Evolutionary conservation across 257 asterid species (phyloP).

Genomic region (Solanum pinnatisectum): DNA sequence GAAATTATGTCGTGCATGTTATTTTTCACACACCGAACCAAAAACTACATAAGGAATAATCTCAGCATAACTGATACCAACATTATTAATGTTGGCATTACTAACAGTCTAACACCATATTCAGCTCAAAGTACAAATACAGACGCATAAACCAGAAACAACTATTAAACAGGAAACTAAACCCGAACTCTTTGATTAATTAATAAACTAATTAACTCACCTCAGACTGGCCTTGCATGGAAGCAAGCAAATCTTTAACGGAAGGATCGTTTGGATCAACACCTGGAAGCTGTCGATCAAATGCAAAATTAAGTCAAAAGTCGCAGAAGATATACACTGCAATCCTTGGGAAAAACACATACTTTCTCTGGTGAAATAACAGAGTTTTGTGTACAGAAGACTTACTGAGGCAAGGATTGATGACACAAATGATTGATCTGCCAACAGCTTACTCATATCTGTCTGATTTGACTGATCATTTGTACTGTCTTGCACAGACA

Average conservation of each 20-base stretch:
- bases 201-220: conserved; percentile 30
- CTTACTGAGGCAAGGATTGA: conserved; percentile 82
- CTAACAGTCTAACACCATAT: not conserved
- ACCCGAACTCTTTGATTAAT: not conserved
- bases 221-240: conserved; percentile 88
- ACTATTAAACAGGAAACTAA: not conserved
- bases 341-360: not conserved
- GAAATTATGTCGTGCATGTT: not conserved
- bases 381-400: not conserved
- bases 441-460: conserved; percentile 67
- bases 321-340: not conserved
- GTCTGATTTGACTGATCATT: conserved; percentile 48
- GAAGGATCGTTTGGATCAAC: conserved; percentile 96
- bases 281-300: conserved; percentile 81
- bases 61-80: not conserved
- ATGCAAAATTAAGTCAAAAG: not conserved
- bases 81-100: not conserved
- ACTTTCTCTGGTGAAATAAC: not conserved
- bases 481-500: conserved; percentile 79
- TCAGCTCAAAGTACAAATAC: not conserved
- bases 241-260: conserved; percentile 82
- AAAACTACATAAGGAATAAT: not conserved
- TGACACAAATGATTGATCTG: conserved; percentile 71
- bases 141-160: not conserved
- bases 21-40: not conserved